Evolutionary conservation across 495 filamentous ascomycete species (phyloP).

Genomic region (Hypoxylon rickii): DNA sequence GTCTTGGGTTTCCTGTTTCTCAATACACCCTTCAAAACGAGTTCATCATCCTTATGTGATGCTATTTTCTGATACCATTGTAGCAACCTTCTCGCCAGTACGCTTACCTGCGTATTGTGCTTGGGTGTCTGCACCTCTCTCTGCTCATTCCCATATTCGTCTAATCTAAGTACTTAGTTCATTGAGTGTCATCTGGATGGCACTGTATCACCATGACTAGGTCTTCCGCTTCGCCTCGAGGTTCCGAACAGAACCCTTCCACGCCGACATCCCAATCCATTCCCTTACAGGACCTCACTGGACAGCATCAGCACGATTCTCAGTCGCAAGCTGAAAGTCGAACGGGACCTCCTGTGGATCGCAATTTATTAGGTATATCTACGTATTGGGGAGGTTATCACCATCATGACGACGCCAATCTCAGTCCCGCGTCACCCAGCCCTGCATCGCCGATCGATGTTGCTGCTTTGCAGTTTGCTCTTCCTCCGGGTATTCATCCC

Average conservation of each 20-base stretch:
- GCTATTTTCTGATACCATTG: conserved; percentile 24
- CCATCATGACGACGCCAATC: conserved; percentile 36
- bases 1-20: too few species aligned
- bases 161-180: conserved; percentile 4
- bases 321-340: conserved; percentile 40
- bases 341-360: conserved; percentile 32
- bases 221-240: conserved; percentile 39
- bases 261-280: conserved; percentile 69
- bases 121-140: conserved; percentile 13
- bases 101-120: conserved; percentile 31
- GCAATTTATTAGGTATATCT: conserved; percentile 48
- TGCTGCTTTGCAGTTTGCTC: conserved; percentile 52
- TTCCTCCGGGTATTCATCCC: conserved; percentile 50
- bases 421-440: conserved; percentile 38
- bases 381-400: conserved; percentile 54
- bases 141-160: conserved; percentile 9
- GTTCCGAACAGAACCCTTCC: conserved; percentile 29
- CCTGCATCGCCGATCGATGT: conserved; percentile 50
- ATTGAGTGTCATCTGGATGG: conserved; percentile 34
- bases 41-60: conserved; percentile 26
- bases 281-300: conserved; percentile 79
- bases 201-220: conserved; percentile 35
- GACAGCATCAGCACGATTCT: conserved; percentile 51
- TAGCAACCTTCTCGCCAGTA: conserved; percentile 20
- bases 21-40: conserved; percentile 26